Base-by-base conservation (phyloP, 1,139 yeast genomes). In the Magnusiomyces clavatus region DNA sequence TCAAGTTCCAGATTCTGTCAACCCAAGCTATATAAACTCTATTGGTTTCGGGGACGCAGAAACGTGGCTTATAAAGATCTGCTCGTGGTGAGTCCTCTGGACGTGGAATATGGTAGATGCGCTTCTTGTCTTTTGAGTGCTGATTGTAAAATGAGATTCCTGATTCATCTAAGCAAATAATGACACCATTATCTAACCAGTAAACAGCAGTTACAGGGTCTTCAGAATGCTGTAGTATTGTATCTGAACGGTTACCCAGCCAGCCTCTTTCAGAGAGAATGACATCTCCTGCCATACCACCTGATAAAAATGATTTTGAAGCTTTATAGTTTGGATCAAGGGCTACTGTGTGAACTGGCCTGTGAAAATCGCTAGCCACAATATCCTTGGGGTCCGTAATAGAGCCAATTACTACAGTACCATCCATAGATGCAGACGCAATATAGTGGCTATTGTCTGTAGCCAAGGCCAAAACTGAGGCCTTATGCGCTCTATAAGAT, bases 351-450 rank as follows among this genome's bases (percentile, higher is more conserved):
- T 89, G 95, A 0, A 94, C 79, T 0, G 98, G 97, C 37, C 97
- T 71, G 61, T 86, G 84, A 66, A 89, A 87, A 65, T 89, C 95
- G 58, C 80, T 85, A 1, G 89, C 89, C 0, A 78, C 74, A 2
- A 85, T 78, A 59, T 84, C 94, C 34, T 75, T 71, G 17, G 77
- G 80, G 55, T 84, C 88, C 1, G 59, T 56, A 0, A 86, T 71
- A 0, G 90, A 78, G 0, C 96, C 94, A 11, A 90, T 78, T 0
- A 87, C 89, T 0, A 90, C 85, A 0, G 96, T 86, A 0, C 98
- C 97, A 64, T 92, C 97, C 74, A 90, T 83, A 0, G 97, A 88
- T 0, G 90, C 96, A 0, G 95, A 83, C 0, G 90, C 95, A 58
- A 90, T 80, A 60, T 76, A 81, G 12, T 69, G 67, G 0, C 94